Evolutionary conservation across 2,329 filamentous ascomycete species (phyloP), one percentile per base, ranked within the genome.

Genomic region (Epicoccum nigrum): DNA sequence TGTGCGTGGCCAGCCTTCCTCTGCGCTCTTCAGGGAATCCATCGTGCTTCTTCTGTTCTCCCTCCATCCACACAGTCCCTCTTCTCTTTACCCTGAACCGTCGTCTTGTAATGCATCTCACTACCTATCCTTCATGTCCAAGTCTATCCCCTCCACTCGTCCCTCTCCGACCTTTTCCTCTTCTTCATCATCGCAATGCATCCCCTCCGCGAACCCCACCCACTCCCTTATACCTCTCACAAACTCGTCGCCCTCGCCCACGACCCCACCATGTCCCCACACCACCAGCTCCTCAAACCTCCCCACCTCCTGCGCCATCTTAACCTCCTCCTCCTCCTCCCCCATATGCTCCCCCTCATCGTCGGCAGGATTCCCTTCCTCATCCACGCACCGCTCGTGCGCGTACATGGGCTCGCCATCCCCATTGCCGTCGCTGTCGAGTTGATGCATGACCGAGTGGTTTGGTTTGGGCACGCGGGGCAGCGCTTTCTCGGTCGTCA

Each of bases 221-320:
- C 92, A 96, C 72, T 96, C 92, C 59, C 87, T 82, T 34, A 96
- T 76, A 0, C 87, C 85, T 68, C 88, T 87, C 4, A 90, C 78
- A 69, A 91, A 94, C 1, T 82, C 78, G 73, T 96, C 90, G 5
- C 76, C 75, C 21, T 79, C 79, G 53, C 87, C 85, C 5, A 85
- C 85, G 41, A 83, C 63, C 1, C 76, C 73, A 60, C 94, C 92
- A 70, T 96, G 92, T 0, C 83, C 86, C 92, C 92, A 97, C n/a
- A 96, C 81, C 3, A 90, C 75, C 42, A 96, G 71, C 46, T 88
- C 80, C 6, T 91, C 84, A 67, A 97, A 97, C 13, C 79, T 79
- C 1, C 85, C 86, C 16, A 86, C 78, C 34, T 84, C 77, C 42
- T 88, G 81, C 60, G 93, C 72, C 1, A 81, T 75, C 43, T 65